Evolutionary conservation across 805 yeast genomes (phyloP).

Genomic region (Candida coleopterorum): DNA sequence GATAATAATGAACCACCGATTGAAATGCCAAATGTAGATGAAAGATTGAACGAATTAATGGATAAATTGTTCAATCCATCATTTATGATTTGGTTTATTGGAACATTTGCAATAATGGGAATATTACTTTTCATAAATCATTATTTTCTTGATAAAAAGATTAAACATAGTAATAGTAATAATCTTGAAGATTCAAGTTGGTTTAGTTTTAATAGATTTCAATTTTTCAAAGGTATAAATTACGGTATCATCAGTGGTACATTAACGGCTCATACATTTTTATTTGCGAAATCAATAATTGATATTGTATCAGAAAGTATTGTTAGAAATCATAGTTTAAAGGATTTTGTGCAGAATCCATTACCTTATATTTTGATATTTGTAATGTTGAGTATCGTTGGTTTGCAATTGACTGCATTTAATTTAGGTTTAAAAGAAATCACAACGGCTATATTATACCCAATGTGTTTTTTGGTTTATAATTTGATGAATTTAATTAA

Average conservation of each 20-base stretch:
- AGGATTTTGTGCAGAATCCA: slow-evolving; percentile 17
- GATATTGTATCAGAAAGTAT: slow-evolving; percentile 55
- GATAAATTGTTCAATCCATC: slow-evolving; percentile 29
- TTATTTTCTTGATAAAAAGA: slow-evolving; percentile 13
- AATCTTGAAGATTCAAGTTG: not conserved
- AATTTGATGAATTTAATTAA: slow-evolving; percentile 55
- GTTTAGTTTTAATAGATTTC: slow-evolving; percentile 13
- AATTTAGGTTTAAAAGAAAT: slow-evolving; percentile 67
- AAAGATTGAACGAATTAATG: slow-evolving; percentile 38
- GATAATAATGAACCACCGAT: slow-evolving; percentile 6
- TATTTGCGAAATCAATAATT: slow-evolving; percentile 80
- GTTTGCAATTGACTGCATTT: slow-evolving; percentile 65
- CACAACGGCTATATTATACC: slow-evolving; percentile 76
- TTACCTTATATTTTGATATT: slow-evolving; percentile 42
- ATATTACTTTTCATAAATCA: slow-evolving; percentile 21
- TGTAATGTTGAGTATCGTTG: slow-evolving; percentile 57
- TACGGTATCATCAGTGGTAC: slow-evolving; percentile 72
- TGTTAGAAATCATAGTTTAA: slow-evolving; percentile 15
- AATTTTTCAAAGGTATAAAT: slow-evolving; percentile 49
- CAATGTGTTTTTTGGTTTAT: slow-evolving; percentile 79
- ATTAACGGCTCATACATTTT: slow-evolving; percentile 77
- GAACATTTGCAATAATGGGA: slow-evolving; percentile 27
- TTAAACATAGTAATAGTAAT: slow-evolving; percentile 1
- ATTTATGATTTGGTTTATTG: slow-evolving; percentile 56
- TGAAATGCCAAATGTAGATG: slow-evolving; percentile 19